Conservation (phyloP, 2,329 filamentous ascomycete species). For the Calonectria multiphialidica region DNA sequence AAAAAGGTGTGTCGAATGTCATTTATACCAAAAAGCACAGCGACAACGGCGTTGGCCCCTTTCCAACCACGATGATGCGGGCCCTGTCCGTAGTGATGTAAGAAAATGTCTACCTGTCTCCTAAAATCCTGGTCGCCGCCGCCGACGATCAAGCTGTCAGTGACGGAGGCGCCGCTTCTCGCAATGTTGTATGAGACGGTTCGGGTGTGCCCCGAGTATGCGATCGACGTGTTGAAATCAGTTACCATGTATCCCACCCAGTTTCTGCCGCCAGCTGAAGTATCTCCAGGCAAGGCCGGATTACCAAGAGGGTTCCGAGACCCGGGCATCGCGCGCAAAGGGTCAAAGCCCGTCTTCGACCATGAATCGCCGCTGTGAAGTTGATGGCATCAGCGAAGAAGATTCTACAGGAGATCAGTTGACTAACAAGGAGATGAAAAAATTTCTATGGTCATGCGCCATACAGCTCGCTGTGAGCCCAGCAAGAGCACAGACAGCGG, state of each 20-base stretch:
- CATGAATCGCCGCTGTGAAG: constrained; percentile 2
- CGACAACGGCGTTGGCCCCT: neutral
- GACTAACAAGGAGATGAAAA: constrained; percentile 7
- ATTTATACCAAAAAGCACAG: neutral
- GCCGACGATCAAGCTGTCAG: neutral
- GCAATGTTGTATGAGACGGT: constrained; percentile 14
- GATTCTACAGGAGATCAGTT: too few relatives aligned
- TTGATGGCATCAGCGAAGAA: neutral
- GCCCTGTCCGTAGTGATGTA: neutral
- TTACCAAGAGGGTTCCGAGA: constrained; percentile 4
- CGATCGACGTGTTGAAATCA: neutral
- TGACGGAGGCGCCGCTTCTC: neutral
- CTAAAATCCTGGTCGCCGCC: neutral
- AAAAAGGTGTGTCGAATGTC: constrained; percentile 9
- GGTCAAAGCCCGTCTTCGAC: constrained; percentile 11
- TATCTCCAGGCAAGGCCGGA: neutral
- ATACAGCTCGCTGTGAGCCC: neutral
- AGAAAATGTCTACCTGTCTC: neutral
- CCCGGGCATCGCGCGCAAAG: neutral
- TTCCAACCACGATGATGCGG: neutral
- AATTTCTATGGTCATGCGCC: neutral
- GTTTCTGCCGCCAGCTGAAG: constrained; percentile 3
- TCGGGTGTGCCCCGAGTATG: neutral
- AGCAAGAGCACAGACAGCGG: neutral
- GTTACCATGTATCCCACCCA: constrained; percentile 15